Evolutionary conservation across 352 stramenopile genomes (phyloP), one percentile per base, ranked within the genome.

Genomic region (Blastocystis sp.): DNA sequence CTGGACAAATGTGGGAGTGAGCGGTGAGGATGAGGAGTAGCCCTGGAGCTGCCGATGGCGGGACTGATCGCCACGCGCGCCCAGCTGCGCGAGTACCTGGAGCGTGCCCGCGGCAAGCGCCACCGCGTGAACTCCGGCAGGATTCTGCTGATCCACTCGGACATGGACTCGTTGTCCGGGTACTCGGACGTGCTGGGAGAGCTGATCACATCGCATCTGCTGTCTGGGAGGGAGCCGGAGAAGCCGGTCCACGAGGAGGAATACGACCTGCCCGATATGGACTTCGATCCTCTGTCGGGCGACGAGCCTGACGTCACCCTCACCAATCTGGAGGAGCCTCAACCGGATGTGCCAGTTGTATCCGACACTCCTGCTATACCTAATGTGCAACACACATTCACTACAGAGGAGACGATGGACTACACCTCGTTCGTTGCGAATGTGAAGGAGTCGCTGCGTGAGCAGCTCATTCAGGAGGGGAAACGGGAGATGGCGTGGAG

Each of bases 1-100:
- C 43, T 76, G 38, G 65, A 76, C n/a, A 43, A 76, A 76, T 76
- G 65, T 76, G 7, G 65, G 3, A 28, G 14, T 76, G 14, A 9
- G 11, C 23, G 7, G 43, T 76, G 38, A 52, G 9, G n/a, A 28
- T 76, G 23, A 76, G 11, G 3, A 14, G 43, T 76, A 76, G 65
- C 65, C 4, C 65, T 76, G 9, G 65, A 76, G 52, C 34, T 76
- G 38, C n/a, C 23, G 0, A 43, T 43, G 65, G 34, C n/a, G 23
- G 65, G 65, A 43, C 11, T 76, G 65, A 4, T 76, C 14, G 52
- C n/a, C 23, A 43, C 23, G 9, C 65, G 23, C 5, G 4, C 17
- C 11, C 14, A 76, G 11, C 14, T 76, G 65, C 9, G n/a, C 9
- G 38, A 52, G n/a, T 9, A 17, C 14, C n/a, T 76, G 11, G 4